Evolutionary conservation across 1,139 yeast species (phyloP), one percentile per base, ranked within the genome.

Genomic region (Pichia sp.): DNA sequence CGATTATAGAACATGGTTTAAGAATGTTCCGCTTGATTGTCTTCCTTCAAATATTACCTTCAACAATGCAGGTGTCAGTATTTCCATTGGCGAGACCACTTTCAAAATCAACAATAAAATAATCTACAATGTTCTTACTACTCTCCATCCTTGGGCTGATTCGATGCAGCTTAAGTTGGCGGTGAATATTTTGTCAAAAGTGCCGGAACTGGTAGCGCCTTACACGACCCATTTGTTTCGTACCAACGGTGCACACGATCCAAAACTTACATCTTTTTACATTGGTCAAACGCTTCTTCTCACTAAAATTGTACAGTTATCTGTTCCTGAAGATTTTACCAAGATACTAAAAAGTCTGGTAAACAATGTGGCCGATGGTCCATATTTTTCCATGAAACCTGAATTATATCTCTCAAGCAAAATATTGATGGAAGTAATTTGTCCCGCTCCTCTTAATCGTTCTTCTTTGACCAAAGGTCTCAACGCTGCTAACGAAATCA

Each of bases 131-230:
- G 70, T 90, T 8, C 66, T 90, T 29, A 82, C 83, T 9, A 73
- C 77, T 30, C 74, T 92, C 60, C 89, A 87, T 64, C 95, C 97
- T 0, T 86, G 93, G 89, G 92, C 87, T 60, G 85, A 87, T 59
- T 77, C 77, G 17, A 61, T 72, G 38, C 95, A 90, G 62, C 73
- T 85, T 55, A 77, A 78, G 41, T 74, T 87, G 31, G 79, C 79
- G 1, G 65, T 81, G 9, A 67, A 72, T n/a, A 77, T 87, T 17
- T 71, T 92, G 47, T 59, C 70, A 2, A 65, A 73, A 38, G 76
- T 82, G 49, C 86, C 89, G 1, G 97, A 91, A 64, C 74, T 93
- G 41, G 77, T 89, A 1, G 82, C 91, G 1, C 88, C 92, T 1
- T 92, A 87, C 61, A 76, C 83, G 67, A 75, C 80, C 51, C 78